A percentile compares a stretch with the other conserved stretches of the same genome.
Conservation (phyloP, 192 early-diverging fungal genomes). For the Umbelopsis ramanniana region DNA sequence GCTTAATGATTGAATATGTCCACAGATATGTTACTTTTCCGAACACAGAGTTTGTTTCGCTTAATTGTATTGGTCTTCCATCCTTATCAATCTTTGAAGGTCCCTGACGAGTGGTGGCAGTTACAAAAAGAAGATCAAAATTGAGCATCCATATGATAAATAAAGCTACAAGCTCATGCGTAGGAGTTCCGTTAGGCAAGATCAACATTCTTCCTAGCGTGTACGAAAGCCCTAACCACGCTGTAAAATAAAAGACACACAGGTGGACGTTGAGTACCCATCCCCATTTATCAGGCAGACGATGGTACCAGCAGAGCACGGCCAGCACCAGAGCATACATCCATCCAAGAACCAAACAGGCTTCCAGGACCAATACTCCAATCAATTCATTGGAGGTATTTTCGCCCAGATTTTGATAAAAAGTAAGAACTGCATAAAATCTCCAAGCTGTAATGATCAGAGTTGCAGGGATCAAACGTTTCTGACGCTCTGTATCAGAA, state of each 20-base stretch:
- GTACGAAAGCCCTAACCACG: not conserved
- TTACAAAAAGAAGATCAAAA: slow-evolving; percentile 27
- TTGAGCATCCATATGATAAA: not conserved
- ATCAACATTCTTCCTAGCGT: not conserved
- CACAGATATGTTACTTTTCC: slow-evolving; percentile 45
- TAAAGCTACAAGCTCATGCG: not conserved
- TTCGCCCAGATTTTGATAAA: not conserved
- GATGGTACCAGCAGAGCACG: slow-evolving; percentile 30
- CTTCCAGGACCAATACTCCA: not conserved
- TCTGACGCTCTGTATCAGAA: slow-evolving; percentile 10
- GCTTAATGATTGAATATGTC: slow-evolving; percentile 40
- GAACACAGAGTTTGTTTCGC: slow-evolving; percentile 35
- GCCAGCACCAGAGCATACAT: slow-evolving; percentile 29
- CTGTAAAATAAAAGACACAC: slow-evolving; percentile 15
- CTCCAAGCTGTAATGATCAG: too few species aligned
- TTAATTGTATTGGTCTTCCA: not conserved
- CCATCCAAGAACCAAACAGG: slow-evolving; percentile 21
- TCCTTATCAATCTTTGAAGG: slow-evolving; percentile 28
- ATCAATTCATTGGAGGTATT: not conserved
- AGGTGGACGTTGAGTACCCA: slow-evolving; percentile 46
- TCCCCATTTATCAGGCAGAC: slow-evolving; percentile 31
- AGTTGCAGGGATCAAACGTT: not conserved
- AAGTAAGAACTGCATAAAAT: not conserved
- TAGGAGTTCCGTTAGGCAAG: not conserved
- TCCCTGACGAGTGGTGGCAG: slow-evolving; percentile 17